These are phyloP conservation scores for Phaeosphaeria sp. DNA, from an alignment of 2,329 filamentous ascomycete species.

Conservation along the genomic window DNA sequence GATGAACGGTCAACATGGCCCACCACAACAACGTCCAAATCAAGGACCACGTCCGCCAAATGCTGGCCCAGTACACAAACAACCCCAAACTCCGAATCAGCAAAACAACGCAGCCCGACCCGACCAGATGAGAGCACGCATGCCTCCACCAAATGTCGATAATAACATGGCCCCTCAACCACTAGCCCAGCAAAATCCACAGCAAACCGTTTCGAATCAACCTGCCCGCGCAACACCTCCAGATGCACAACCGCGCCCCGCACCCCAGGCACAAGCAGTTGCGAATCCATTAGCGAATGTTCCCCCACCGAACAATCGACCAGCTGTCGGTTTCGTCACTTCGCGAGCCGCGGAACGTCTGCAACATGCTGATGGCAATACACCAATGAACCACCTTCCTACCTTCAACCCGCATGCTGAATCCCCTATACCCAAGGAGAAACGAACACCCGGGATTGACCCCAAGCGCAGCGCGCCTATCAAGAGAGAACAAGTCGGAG, in stretches of 20 bases:
- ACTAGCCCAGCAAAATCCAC: slow-evolving; percentile 20
- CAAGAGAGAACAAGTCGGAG: slow-evolving; percentile 54
- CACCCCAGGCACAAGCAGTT: slow-evolving; percentile 15
- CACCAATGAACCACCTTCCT: slow-evolving; percentile 40
- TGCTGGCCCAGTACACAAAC: slow-evolving; percentile 34
- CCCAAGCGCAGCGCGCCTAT: slow-evolving; percentile 79
- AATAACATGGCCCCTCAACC: slow-evolving; percentile 25
- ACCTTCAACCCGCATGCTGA: slow-evolving; percentile 58
- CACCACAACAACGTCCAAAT: slow-evolving; percentile 36
- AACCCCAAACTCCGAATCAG: slow-evolving; percentile 33
- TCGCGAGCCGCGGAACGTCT: slow-evolving; percentile 53
- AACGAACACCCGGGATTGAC: slow-evolving; percentile 84
- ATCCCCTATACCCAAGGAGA: slow-evolving; percentile 73
- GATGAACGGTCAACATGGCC: slow-evolving; percentile 24
- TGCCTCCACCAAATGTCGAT: slow-evolving; percentile 30
- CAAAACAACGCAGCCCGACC: slow-evolving; percentile 29
- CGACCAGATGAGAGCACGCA: slow-evolving; percentile 27
- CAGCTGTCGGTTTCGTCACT: slow-evolving; percentile 54
- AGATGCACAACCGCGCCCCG: slow-evolving; percentile 26
- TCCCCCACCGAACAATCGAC: slow-evolving; percentile 24
- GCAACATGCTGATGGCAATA: slow-evolving; percentile 39
- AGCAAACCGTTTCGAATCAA: slow-evolving; percentile 28
- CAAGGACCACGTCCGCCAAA: slow-evolving; percentile 26
- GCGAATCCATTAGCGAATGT: slow-evolving; percentile 18
- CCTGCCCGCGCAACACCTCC: slow-evolving; percentile 32